phyloP scores from a whole-genome alignment of 371 early-diverging fungal species.

The Apophysomyces sp. region DNA sequence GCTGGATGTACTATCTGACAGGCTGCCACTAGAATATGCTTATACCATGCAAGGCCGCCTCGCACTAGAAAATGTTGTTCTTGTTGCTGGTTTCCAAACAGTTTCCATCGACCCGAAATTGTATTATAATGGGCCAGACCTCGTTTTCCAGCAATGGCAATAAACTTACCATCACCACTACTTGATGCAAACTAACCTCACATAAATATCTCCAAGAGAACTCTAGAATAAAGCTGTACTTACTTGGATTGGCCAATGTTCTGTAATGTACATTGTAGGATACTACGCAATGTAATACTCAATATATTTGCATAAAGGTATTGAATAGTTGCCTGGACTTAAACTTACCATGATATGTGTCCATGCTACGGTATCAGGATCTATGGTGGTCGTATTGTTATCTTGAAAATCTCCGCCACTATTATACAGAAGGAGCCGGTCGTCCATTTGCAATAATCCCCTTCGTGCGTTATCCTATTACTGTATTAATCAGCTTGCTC shows the following conservation, averaged over 20 bases:
- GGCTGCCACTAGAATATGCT: constrained; percentile 66
- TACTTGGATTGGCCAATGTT: constrained; percentile 86
- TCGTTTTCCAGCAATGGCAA: constrained; percentile 80
- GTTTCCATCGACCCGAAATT: constrained; percentile 76
- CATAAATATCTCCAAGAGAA: neutral
- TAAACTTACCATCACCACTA: constrained; percentile 66
- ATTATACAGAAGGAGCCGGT: constrained; percentile 71
- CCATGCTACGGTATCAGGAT: constrained; percentile 78
- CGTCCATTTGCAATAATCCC: constrained; percentile 69
- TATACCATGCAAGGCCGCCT: constrained; percentile 83
- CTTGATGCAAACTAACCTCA: constrained; percentile 58
- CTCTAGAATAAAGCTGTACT: neutral
- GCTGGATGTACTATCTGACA: constrained; percentile 42
- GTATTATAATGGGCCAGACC: constrained; percentile 81
- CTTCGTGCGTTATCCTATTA: constrained; percentile 67
- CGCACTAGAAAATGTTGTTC: constrained; percentile 75
- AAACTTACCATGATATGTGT: constrained; percentile 65
- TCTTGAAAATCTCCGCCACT: constrained; percentile 62
- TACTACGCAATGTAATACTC: constrained; percentile 38
- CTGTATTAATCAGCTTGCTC: neutral
- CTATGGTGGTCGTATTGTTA: constrained; percentile 68
- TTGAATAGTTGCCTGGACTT: neutral
- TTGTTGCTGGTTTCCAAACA: constrained; percentile 84
- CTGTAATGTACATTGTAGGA: constrained; percentile 74
- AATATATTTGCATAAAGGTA: neutral